Conservation (phyloP, 2,329 filamentous ascomycete species). For the Ophiosphaerella narmari region DNA sequence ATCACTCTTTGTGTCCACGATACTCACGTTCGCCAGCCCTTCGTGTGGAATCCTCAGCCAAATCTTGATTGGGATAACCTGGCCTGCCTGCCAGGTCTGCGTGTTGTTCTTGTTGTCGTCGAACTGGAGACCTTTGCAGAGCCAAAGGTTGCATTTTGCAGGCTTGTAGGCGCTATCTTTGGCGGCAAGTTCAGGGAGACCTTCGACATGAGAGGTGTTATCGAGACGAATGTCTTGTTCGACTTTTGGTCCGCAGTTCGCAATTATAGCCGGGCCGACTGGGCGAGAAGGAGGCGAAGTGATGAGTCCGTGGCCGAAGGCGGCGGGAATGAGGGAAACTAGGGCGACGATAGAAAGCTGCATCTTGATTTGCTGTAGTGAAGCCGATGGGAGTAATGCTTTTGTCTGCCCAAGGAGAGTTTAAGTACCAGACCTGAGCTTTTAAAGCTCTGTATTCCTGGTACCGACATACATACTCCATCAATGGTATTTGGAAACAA, state of each 20-base stretch:
- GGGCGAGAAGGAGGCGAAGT: conserved; percentile 55
- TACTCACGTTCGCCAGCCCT: conserved; percentile 62
- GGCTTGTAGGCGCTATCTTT: conserved; percentile 54
- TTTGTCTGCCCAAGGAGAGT: no score
- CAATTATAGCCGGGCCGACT: conserved; percentile 55
- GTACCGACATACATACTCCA: not conserved
- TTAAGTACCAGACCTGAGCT: not conserved
- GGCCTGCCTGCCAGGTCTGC: conserved; percentile 52
- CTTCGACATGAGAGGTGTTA: conserved; percentile 47
- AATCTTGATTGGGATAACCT: conserved; percentile 52
- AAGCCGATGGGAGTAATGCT: not conserved
- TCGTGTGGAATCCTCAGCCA: conserved; percentile 58
- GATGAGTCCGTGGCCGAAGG: conserved; percentile 58
- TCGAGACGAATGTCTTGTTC: conserved; percentile 57
- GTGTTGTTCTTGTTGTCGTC: conserved; percentile 61
- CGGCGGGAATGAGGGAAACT: conserved; percentile 18
- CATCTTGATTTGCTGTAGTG: conserved; percentile 11
- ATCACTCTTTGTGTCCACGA: conserved; percentile 61
- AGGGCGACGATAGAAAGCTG: conserved; percentile 18
- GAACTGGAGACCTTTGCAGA: conserved; percentile 64
- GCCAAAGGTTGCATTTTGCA: conserved; percentile 55
- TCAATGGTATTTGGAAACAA: conserved; percentile 1
- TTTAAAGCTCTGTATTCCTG: not conserved
- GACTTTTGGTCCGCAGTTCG: conserved; percentile 59
- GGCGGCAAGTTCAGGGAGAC: conserved; percentile 41